Evolutionary conservation across 306 rosid species (phyloP), one percentile per base, ranked within the genome.

Genomic region (Prunus davidiana): DNA sequence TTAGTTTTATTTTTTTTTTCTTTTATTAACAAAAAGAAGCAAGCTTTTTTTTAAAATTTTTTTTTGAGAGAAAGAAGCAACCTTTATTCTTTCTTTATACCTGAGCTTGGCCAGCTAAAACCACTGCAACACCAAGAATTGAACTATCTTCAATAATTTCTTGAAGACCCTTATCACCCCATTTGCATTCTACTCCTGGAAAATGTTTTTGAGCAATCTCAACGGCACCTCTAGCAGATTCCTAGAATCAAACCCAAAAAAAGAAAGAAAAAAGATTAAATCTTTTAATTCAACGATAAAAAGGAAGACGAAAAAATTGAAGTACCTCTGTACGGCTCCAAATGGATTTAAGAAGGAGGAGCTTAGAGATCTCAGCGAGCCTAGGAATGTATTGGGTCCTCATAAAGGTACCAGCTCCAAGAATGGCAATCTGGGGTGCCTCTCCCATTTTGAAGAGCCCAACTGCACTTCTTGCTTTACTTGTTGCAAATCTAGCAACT

Each of bases 101-200:
- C 97, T 94, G 98, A 79, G 83, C 81, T 85, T 94, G 98, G 47
- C 91, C 97, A 79, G 98, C 96, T 82, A 94, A 85, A 71, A 90
- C 97, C 30, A 94, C 96, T n/a, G 93, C 87, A 76, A 94, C 98
- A 15, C 97, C 97, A 68, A 79, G 43, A 0, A 94, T 85, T 25
- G 93, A 91, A 61, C 27, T 50, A 79, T 94, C 97, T 45, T 81
- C 85, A 69, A 80, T 64, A 61, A 94, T 90, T 32, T 91, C 91
- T 41, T 88, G 76, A 51, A 94, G 89, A 70, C 96, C 98, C 27
- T 75, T 52, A 82, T 88, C 94, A 54, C 96, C 97, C 90, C 87
- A 94, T 66, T 89, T 94, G 81, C 87, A 83, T 32, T 90, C 89
- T 4, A 89, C 91, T 27, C 70, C 86, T 3, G 88, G 73, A 43